Conservation (phyloP, 1,284 basidiomycete species). For the Pseudozyma pruni region DNA sequence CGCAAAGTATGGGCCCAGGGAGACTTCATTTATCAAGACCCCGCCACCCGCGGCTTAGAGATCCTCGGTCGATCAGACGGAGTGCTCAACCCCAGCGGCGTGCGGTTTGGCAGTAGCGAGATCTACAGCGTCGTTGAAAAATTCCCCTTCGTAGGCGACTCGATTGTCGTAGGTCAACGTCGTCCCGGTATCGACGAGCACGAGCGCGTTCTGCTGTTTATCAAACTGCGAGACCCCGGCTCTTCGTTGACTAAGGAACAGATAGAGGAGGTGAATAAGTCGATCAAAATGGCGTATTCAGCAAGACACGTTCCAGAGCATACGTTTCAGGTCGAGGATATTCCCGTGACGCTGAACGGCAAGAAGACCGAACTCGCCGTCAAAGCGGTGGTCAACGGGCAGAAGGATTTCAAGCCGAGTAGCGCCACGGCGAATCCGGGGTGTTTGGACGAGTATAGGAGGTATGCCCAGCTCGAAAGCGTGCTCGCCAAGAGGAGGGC, state of each 20-base stretch:
- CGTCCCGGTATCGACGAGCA: constrained; percentile 50
- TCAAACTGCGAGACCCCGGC: constrained; percentile 54
- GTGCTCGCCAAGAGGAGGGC: too few species aligned
- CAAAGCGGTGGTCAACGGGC: constrained; percentile 56
- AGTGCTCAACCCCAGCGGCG: constrained; percentile 75
- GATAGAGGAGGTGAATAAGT: constrained; percentile 48
- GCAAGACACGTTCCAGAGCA: constrained; percentile 63
- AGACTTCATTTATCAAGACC: constrained; percentile 50
- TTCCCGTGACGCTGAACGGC: constrained; percentile 53
- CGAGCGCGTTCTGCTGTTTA: constrained; percentile 65
- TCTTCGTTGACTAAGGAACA: constrained; percentile 27
- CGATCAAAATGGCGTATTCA: constrained; percentile 53
- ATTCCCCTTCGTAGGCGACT: constrained; percentile 59
- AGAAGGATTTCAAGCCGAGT: constrained; percentile 35
- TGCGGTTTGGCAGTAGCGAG: constrained; percentile 85
- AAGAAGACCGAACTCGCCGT: constrained; percentile 62
- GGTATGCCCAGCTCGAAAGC: too few species aligned
- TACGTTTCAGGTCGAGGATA: constrained; percentile 57
- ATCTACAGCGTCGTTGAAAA: constrained; percentile 79
- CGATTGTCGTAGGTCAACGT: constrained; percentile 62
- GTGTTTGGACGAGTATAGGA: background rate
- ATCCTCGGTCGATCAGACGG: constrained; percentile 75
- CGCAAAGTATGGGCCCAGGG: constrained; percentile 55
- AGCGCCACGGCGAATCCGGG: constrained; percentile 20
- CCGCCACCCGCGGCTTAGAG: constrained; percentile 74